Evolutionary conservation across 2,329 filamentous ascomycete species (phyloP).

Genomic region (Fusarium mangiferae): DNA sequence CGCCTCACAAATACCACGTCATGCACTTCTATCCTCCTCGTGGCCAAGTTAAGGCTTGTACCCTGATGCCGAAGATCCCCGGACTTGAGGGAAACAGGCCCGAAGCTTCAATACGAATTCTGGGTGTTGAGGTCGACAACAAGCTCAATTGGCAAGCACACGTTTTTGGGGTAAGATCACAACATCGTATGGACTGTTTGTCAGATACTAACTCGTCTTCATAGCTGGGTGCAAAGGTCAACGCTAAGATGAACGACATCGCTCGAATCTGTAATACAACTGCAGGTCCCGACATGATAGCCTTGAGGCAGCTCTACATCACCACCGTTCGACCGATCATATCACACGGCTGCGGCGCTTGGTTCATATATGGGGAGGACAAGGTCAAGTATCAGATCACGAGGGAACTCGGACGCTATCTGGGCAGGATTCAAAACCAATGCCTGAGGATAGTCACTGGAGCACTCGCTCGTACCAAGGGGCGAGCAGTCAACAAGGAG

Average conservation of each 20-base stretch:
- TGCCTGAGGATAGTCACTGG: background rate
- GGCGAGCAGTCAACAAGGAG: background rate
- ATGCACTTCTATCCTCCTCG: background rate
- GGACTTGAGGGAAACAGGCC: background rate
- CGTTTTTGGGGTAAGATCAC: background rate
- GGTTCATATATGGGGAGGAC: background rate
- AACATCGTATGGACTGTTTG: background rate
- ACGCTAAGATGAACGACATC: background rate
- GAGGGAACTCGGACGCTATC: background rate
- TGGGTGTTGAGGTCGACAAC: background rate
- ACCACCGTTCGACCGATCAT: background rate
- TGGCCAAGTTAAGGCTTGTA: too few species aligned
- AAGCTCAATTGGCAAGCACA: background rate
- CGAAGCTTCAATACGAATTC: background rate
- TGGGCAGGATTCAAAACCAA: background rate
- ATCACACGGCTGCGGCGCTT: background rate
- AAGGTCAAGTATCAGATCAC: background rate
- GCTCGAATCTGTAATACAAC: background rate
- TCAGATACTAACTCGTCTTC: background rate
- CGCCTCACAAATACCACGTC: conserved; percentile 4
- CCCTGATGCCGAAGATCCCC: background rate
- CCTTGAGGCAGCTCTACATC: background rate
- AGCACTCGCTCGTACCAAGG: background rate
- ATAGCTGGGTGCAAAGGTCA: background rate
- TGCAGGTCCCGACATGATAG: background rate